Base-by-base conservation (phyloP, 176 grass and related monocot genomes). In the Phyllostachys edulis region DNA sequence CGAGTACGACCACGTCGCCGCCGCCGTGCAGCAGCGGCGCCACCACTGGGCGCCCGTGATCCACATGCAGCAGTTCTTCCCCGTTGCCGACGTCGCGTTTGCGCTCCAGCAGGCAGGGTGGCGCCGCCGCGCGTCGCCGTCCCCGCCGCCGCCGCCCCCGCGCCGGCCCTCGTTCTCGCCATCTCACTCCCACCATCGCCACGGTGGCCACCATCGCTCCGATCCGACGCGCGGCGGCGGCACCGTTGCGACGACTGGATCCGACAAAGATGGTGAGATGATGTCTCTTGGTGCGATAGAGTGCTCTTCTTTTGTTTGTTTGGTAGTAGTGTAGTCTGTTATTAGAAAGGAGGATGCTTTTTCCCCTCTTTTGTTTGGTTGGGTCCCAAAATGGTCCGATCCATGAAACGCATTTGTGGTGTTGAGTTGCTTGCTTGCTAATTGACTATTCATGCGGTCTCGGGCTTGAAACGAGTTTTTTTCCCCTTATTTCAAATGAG, bases 11-110 rank as follows among this genome's bases (percentile, higher is more conserved):
- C 91, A 92, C 47, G 87, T 92, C 1, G 71, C 78, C 40, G 85
- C 81, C 27, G 71, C 59, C 51, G 88, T 99, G 51, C 93, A 94
- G 61, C 93, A 95, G 74, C 93, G 96, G 39, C 91, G 96, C 1
- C 86, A 69, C 77, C 93, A 96, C 81, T 99, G 96, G 96, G 59
- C 80, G 26, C 93, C 80, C 73, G 65, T 99, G 47, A 89, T 99
- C 80, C 93, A 99, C 89, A 77, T 99, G 85, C 96, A 99, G 83
- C 96, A 96, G 86, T 96, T 92, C 88, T 96, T 92, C 75, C 91
- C 96, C 34, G 91, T 99, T 27, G 34, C 65, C 69, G 91, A 99
- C 56, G 73, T 99, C n/a, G 73, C 78, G 16, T 80, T 79, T 64
- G 93, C 96, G 55, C 88, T 99, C 24, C 96, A 96, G 77, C 96